Evolutionary conservation across 495 filamentous ascomycete species (phyloP).

Genomic region (Xanthoparmelia taractica): DNA sequence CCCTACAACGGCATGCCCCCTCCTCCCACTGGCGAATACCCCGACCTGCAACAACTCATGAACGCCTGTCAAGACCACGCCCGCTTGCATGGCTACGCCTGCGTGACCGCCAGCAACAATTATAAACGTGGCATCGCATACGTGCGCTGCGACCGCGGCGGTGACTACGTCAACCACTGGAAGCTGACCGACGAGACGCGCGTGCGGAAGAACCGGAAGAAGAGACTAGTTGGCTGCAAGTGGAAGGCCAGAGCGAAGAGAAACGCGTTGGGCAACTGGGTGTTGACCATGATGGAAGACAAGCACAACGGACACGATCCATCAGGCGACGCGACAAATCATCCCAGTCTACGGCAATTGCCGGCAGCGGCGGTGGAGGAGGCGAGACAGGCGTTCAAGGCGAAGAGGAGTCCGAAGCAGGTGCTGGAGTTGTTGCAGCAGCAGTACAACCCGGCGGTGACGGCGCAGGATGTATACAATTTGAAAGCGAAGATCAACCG

Average conservation of each 20-base stretch:
- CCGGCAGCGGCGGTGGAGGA: constrained; percentile 20
- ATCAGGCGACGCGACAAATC: constrained; percentile 15
- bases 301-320: constrained; percentile 24
- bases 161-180: constrained; percentile 27
- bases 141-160: constrained; percentile 26
- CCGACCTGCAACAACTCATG: constrained; percentile 23
- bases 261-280: constrained; percentile 17
- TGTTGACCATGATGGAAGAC: constrained; percentile 26
- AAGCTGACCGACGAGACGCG: constrained; percentile 24
- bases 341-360: constrained; percentile 23
- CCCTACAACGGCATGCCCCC: constrained; percentile 26
- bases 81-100: constrained; percentile 23
- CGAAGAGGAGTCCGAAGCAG: constrained; percentile 23
- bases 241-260: constrained; percentile 26
- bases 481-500: constrained; percentile 26
- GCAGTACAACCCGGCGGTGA: constrained; percentile 20
- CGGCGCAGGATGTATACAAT: constrained; percentile 27
- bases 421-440: constrained; percentile 23
- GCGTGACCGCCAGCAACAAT: constrained; percentile 27
- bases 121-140: constrained; percentile 28
- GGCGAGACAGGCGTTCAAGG: constrained; percentile 19
- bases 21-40: constrained; percentile 19
- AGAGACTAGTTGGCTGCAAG: constrained; percentile 23
- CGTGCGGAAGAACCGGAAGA: constrained; percentile 24
- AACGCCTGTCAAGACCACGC: constrained; percentile 23